phyloP scores from a whole-genome alignment of 768 basidiomycete genomes.

The Erythrobasidium yunnanense region DNA sequence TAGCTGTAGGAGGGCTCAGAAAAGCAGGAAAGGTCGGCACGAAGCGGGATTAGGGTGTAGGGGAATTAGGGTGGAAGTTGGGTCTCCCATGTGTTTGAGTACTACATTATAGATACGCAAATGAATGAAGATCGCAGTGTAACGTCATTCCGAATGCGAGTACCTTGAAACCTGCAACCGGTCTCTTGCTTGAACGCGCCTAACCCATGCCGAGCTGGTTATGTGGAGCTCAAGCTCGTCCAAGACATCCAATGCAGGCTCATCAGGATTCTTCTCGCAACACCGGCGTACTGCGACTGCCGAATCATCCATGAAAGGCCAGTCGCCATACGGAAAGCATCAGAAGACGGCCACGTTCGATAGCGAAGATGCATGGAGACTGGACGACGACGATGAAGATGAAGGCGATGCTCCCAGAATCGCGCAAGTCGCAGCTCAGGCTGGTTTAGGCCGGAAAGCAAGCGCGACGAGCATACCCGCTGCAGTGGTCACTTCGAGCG shows the following conservation, averaged over 20 bases:
- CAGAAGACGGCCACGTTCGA: neutral
- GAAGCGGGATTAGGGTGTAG: too few species aligned
- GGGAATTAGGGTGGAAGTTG: too few species aligned
- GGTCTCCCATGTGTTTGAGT: too few species aligned
- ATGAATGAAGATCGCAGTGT: too few species aligned
- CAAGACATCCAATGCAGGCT: neutral
- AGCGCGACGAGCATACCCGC: conserved; percentile 4
- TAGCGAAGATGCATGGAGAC: conserved; percentile 22
- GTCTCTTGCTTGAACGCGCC: too few species aligned
- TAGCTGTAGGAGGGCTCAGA: too few species aligned
- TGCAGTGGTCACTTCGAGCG: too few species aligned
- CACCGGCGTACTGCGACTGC: conserved; percentile 13
- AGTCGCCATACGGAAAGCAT: neutral
- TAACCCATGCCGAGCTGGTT: neutral
- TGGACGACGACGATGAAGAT: conserved; percentile 21
- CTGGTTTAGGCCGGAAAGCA: conserved; percentile 12
- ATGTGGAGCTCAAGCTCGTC: conserved; percentile 11
- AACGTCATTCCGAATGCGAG: too few species aligned
- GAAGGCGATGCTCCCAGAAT: neutral
- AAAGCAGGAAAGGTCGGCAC: too few species aligned
- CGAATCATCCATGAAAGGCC: too few species aligned
- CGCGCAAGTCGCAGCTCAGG: conserved; percentile 24
- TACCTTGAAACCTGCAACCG: too few species aligned
- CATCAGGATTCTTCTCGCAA: neutral
- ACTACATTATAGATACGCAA: too few species aligned